Base-by-base conservation (phyloP, 495 filamentous ascomycete species). In the Corynascus novoguineensis region DNA sequence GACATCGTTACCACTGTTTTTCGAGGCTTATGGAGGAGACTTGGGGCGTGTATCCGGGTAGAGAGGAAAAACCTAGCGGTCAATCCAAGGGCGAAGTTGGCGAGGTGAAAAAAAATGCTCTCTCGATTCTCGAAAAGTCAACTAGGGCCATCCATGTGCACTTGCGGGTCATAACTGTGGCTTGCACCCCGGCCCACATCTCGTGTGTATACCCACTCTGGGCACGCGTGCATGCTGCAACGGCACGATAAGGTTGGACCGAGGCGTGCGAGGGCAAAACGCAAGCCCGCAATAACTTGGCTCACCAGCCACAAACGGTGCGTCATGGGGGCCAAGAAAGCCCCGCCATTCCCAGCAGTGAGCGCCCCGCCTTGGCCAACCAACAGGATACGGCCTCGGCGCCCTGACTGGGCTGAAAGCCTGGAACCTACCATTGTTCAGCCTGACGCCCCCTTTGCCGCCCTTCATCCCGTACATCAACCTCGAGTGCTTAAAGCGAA, bases 1-100 rank as follows among this genome's bases (percentile, higher is more conserved):
- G 72, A 68, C 71, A 76, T 64, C 31, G 50, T 53, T 57, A 52
- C 51, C 15, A 24, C 12, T 45, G 42, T 12, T 47, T 11, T 14
- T 28, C 12, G 32, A 4, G 8, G 19, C 25, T 9, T 28, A 48
- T 35, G 15, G 12, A 15, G 15, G 15, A 27, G 28, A 19, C 24
- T 21, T n/a, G n/a, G 37, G 17, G 3, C 25, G 31, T 1, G 37
- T 22, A 44, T 37, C 14, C 10, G 44, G 25, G n/a, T 24, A 17
- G 11, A 25, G 24, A 49, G 46, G 27, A 35, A 54, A 35, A 49
- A 50, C 46, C 57, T 50, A 29, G 41, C 50, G 50, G 57, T 38
- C 42, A 49, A 59, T 5, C 21, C 40, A 25, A 19, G 29, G 34
- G 46, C 31, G 45, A 52, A 28, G 45, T 50, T n/a, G 47, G 11